Evolutionary conservation across 495 filamentous ascomycete species (phyloP).

Genomic region (Oidiodendron maius): DNA sequence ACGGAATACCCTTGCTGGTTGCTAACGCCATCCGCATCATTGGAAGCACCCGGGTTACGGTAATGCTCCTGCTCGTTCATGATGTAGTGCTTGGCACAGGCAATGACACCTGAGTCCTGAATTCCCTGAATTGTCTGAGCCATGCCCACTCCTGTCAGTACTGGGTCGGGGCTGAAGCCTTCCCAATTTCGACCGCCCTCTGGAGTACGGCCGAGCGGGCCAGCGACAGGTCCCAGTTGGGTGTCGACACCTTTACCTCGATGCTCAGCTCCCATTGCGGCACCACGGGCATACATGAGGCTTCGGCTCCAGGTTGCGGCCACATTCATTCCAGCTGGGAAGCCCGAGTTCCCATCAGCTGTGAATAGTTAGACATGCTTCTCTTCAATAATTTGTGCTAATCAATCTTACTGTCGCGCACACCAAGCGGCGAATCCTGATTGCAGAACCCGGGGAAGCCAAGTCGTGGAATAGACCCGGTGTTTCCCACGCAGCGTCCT

Average conservation of each 20-base stretch:
- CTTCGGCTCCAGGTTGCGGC: conserved; percentile 58
- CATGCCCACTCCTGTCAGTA: conserved; percentile 65
- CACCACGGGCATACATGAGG: conserved; percentile 63
- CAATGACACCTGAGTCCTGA: conserved; percentile 72
- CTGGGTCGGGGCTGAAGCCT: conserved; percentile 66
- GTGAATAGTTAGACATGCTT: too few species aligned
- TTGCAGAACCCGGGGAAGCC: conserved; percentile 41
- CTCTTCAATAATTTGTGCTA: too few species aligned
- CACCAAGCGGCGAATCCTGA: conserved; percentile 43
- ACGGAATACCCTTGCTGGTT: conserved; percentile 51
- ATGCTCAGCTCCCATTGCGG: conserved; percentile 73
- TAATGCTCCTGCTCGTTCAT: conserved; percentile 58
- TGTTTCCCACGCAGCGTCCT: conserved; percentile 65
- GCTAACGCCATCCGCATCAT: conserved; percentile 21
- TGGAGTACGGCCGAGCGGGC: conserved; percentile 67
- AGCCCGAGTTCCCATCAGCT: conserved; percentile 71
- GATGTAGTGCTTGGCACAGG: conserved; percentile 76
- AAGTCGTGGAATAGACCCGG: conserved; percentile 43
- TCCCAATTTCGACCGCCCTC: conserved; percentile 88
- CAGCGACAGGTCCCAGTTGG: conserved; percentile 81
- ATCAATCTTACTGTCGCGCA: conserved; percentile 55
- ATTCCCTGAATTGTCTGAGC: conserved; percentile 69
- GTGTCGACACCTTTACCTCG: conserved; percentile 77
- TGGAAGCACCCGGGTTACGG: not conserved
- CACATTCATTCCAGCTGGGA: conserved; percentile 72